Evolutionary conservation across 768 basidiomycete genomes (phyloP).

Genomic region (Boletus sp.): DNA sequence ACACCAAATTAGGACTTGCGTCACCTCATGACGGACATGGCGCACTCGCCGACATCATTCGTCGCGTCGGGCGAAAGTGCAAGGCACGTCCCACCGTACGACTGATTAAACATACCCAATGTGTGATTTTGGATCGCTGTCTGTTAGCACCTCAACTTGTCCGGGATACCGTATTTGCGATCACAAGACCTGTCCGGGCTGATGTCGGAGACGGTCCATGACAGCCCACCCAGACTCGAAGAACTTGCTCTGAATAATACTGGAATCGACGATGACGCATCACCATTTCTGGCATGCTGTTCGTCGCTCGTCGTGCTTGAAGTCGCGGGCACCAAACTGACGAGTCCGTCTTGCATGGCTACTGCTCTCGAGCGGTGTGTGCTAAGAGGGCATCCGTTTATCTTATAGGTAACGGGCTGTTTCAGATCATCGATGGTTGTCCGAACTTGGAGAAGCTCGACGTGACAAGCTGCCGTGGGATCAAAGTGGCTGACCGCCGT

Average conservation of each 20-base stretch:
- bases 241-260: conserved; percentile 59
- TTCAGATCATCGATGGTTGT: conserved; percentile 57
- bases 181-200: conserved; percentile 53
- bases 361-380: not conserved
- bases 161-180: conserved; percentile 47
- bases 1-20: conserved; percentile 51
- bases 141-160: conserved; percentile 54
- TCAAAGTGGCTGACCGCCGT: conserved; percentile 55
- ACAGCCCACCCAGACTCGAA: conserved; percentile 38
- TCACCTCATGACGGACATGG: conserved; percentile 27
- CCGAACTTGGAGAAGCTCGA: conserved; percentile 49
- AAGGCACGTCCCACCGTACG: conserved; percentile 37
- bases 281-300: conserved; percentile 52
- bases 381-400: not conserved
- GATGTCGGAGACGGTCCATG: conserved; percentile 17
- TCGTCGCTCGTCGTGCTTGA: conserved; percentile 44
- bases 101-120: not conserved
- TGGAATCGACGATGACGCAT: conserved; percentile 54
- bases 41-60: conserved; percentile 45
- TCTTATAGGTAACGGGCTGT: conserved; percentile 48
- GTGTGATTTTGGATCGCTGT: not conserved
- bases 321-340: conserved; percentile 56
- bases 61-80: conserved; percentile 54
- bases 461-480: conserved; percentile 64
- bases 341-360: conserved; percentile 38